Conservation (phyloP, 2,329 filamentous ascomycete species). For the Hypoxylon sp. region DNA sequence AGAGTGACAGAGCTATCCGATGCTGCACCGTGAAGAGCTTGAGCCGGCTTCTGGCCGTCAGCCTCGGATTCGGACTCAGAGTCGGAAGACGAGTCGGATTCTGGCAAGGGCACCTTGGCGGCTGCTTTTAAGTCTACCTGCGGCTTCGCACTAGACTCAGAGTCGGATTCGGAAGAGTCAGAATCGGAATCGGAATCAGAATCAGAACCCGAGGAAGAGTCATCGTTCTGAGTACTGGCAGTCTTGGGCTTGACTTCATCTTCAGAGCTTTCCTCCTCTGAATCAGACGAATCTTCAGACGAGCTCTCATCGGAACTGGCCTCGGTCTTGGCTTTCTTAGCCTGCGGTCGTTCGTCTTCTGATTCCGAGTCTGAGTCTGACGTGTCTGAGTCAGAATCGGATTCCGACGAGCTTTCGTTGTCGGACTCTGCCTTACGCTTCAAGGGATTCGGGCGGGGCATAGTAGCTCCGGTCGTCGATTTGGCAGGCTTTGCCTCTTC, state of each 20-base stretch:
- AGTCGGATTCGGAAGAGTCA: slow-evolving; percentile 51
- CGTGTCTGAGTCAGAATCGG: slow-evolving; percentile 50
- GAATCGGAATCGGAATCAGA: slow-evolving; percentile 50
- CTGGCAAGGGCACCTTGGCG: slow-evolving; percentile 53
- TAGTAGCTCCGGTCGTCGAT: slow-evolving; percentile 36
- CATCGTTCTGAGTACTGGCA: slow-evolving; percentile 7
- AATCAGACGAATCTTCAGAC: slow-evolving; percentile 45
- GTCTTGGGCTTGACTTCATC: slow-evolving; percentile 37
- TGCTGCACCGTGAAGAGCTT: slow-evolving; percentile 40
- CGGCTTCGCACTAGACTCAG: slow-evolving; percentile 47
- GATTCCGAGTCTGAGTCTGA: slow-evolving; percentile 49
- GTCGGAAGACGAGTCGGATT: slow-evolving; percentile 53
- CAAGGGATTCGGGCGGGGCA: slow-evolving; percentile 51
- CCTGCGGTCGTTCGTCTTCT: slow-evolving; percentile 50
- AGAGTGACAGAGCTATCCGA: slow-evolving; percentile 58
- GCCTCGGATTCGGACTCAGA: slow-evolving; percentile 48
- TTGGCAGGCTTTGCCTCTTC: slow-evolving; percentile 31
- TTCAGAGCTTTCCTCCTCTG: slow-evolving; percentile 42
- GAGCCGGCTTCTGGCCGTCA: slow-evolving; percentile 45
- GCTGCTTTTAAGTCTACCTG: slow-evolving; percentile 40
- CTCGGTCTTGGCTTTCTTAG: slow-evolving; percentile 56
- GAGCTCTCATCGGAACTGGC: slow-evolving; percentile 48
- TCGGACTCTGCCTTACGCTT: slow-evolving; percentile 63
- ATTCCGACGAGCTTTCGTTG: slow-evolving; percentile 51
- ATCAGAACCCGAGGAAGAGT: slow-evolving; percentile 45